These are phyloP conservation scores for Macadamia integrifolia DNA, from an alignment of 164 flowering plant genomes.

Conservation along the genomic window DNA sequence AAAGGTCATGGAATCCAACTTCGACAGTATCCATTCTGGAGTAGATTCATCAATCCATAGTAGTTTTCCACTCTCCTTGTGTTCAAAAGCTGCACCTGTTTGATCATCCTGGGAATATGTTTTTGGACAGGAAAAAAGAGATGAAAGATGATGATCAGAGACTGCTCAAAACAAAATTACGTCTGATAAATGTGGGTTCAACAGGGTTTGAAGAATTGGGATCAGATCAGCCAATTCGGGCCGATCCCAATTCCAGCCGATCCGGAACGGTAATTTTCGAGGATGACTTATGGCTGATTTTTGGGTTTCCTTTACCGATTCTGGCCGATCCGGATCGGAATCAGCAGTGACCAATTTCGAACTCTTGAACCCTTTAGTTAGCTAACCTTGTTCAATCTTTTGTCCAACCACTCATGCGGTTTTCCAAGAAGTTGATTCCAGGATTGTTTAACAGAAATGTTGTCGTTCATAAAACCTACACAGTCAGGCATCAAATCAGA, in stretches of 20 bases:
- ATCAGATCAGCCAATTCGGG: too few relatives aligned
- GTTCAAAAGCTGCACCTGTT: constrained; percentile 20
- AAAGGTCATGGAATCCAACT: constrained; percentile 7
- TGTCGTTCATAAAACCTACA: background rate
- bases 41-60: constrained; percentile 15
- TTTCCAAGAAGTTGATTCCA: constrained; percentile 11
- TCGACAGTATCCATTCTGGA: constrained; percentile 12
- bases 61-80: constrained; percentile 10
- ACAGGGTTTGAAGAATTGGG: too few relatives aligned
- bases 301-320: too few relatives aligned
- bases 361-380: background rate
- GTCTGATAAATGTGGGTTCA: background rate
- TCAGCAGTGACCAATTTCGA: too few relatives aligned
- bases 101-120: constrained; percentile 3
- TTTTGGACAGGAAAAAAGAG: background rate
- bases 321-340: too few relatives aligned
- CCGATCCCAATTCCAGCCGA: too few relatives aligned
- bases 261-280: too few relatives aligned
- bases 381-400: constrained; percentile 3
- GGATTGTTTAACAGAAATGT: constrained; percentile 2
- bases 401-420: constrained; percentile 17
- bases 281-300: too few relatives aligned
- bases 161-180: background rate
- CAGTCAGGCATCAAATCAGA: too few relatives aligned
- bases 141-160: background rate